A percentile compares a stretch with the other conserved stretches of the same genome.
phyloP scores from a whole-genome alignment of 257 asterid genomes.

The Paulownia fortunei region DNA sequence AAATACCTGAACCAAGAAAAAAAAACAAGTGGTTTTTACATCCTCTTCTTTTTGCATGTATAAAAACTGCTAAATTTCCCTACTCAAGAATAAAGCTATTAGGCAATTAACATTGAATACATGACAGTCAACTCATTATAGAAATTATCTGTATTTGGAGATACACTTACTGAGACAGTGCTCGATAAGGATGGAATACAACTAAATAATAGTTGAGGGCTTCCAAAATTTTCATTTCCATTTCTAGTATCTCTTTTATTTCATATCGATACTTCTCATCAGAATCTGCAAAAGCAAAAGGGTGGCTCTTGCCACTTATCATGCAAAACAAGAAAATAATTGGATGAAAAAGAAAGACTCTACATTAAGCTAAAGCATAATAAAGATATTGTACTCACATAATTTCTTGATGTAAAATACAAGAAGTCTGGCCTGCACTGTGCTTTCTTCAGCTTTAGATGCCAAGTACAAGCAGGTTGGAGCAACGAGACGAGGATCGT shows the following conservation, averaged over 20 bases:
- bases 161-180: conserved; percentile 74
- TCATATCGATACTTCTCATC: conserved; percentile 86
- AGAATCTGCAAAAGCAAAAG: conserved; percentile 57
- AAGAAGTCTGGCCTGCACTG: conserved; percentile 87
- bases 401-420: conserved; percentile 85
- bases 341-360: conserved; percentile 6
- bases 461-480: conserved; percentile 97
- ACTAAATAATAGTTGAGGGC: conserved; percentile 91
- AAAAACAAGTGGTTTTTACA: not conserved
- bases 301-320: conserved; percentile 18
- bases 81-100: not conserved
- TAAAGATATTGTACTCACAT: conserved; percentile 47
- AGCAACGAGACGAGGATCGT: conserved; percentile 93
- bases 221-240: conserved; percentile 98
- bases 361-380: not conserved
- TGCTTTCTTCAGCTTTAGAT: conserved; percentile 98
- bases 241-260: conserved; percentile 89
- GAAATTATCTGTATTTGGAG: conserved; percentile 8
- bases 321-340: conserved; percentile 10
- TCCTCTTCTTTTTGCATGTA: not conserved
- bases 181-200: conserved; percentile 89
- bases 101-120: not conserved
- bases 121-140: not conserved
- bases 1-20: not conserved
- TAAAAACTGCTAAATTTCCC: not conserved